Evolutionary conservation across 2,329 filamentous ascomycete genomes (phyloP).

Genomic region (Penicillium sp.): DNA sequence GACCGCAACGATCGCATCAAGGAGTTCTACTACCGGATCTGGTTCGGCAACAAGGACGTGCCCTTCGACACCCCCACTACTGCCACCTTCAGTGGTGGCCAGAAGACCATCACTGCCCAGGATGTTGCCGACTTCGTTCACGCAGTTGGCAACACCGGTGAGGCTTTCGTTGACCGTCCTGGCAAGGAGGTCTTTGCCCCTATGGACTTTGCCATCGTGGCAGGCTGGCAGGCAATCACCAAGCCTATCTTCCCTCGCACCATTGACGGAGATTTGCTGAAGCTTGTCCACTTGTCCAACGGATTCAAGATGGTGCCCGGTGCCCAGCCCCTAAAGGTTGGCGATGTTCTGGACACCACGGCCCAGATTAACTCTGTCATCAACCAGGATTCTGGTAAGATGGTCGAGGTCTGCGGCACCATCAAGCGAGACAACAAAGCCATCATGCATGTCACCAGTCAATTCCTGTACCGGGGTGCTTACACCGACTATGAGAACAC

Average conservation of each 20-base stretch:
- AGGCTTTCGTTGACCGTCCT: constrained; percentile 93
- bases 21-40: constrained; percentile 97
- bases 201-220: constrained; percentile 99
- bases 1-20: constrained; percentile 97
- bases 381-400: constrained; percentile 97
- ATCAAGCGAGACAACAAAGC: constrained; percentile 78
- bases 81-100: constrained; percentile 85
- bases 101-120: constrained; percentile 80
- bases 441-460: constrained; percentile 97
- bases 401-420: constrained; percentile 99
- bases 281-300: constrained; percentile 95
- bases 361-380: constrained; percentile 96
- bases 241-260: constrained; percentile 97
- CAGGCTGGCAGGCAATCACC: constrained; percentile 98
- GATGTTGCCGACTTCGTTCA: constrained; percentile 99
- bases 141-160: constrained; percentile 94
- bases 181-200: constrained; percentile 92
- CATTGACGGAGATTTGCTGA: constrained; percentile 93
- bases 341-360: constrained; percentile 85
- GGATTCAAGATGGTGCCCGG: constrained; percentile 98
- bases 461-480: constrained; percentile 91
- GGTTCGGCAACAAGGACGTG: constrained; percentile 85
- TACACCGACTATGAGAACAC: constrained; percentile 97
- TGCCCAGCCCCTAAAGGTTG: constrained; percentile 91
- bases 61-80: constrained; percentile 83